A percentile compares a stretch with the other conserved stretches of the same genome.
Evolutionary conservation across 441 rosid species (phyloP).

Genomic region (Populus tomentosa): DNA sequence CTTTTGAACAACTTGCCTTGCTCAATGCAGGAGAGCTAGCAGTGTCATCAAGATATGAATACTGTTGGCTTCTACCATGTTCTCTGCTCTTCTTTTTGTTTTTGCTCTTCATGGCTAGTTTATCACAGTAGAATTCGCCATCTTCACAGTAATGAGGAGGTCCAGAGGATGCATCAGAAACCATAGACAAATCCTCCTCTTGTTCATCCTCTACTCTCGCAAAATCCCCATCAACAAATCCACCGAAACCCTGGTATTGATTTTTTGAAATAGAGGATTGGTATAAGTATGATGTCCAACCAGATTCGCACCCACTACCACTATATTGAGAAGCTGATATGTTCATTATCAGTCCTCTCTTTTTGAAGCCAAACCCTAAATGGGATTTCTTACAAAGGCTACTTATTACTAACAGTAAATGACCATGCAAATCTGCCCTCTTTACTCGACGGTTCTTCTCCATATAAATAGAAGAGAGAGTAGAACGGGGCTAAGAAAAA

Average conservation of each 20-base stretch:
- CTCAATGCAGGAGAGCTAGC: constrained; percentile 51
- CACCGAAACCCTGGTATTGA: constrained; percentile 21
- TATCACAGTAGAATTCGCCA: constrained; percentile 15
- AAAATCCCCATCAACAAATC: constrained; percentile 13
- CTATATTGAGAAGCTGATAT: constrained; percentile 51
- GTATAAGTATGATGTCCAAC: constrained; percentile 80
- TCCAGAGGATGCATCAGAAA: constrained; percentile 66
- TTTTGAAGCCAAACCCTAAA: constrained; percentile 7
- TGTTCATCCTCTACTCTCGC: constrained; percentile 27
- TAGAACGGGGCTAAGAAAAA: constrained; percentile 13
- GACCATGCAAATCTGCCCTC: background rate
- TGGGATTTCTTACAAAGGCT: constrained; percentile 1
- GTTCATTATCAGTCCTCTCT: constrained; percentile 33
- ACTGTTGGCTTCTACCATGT: constrained; percentile 25
- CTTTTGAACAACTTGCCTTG: constrained; percentile 36
- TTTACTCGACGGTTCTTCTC: background rate
- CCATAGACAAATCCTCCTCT: constrained; percentile 23
- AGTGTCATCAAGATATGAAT: constrained; percentile 58
- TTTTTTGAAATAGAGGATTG: constrained; percentile 45
- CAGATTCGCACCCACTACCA: constrained; percentile 66
- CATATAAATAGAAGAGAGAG: constrained; percentile 20
- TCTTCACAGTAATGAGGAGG: constrained; percentile 42
- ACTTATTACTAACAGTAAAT: background rate
- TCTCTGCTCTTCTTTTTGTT: constrained; percentile 33
- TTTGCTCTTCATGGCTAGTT: constrained; percentile 21